Evolutionary conservation across 768 basidiomycete genomes (phyloP), one percentile per base, ranked within the genome.

Genomic region (Termitomyces bulborhizus): DNA sequence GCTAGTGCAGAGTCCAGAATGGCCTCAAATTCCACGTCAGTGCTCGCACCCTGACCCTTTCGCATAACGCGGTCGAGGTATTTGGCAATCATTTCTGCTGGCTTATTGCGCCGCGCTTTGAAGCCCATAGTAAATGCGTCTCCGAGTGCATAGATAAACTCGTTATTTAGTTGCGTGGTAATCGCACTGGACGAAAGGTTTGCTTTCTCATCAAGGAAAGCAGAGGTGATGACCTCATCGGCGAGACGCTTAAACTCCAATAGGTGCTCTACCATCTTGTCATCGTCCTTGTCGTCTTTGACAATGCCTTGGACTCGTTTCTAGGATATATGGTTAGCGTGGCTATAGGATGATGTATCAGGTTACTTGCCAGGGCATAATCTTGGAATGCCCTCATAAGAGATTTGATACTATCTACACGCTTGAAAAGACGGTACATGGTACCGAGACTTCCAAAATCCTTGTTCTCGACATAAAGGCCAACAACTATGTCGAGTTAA

Each of bases 71-170:
- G 79, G 69, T 98, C 95, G 46, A 98, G 75, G 67, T 93, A 83
- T 66, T 90, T 93, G 15, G 97, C 97, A 52, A 95, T 87, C 82
- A 93, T 85, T 69, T 96, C 93, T 0, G 94, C 93, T 6, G 93
- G 92, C 64, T 90, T 93, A 64, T 83, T 86, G 29, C 84, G 79
- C 42, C 87, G 81, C 2, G 80, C 76, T 66, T 85, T 85, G 74
- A 94, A 93, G 24, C 87, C 90, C 29, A 63, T 71, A 3, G 77
- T 69, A 68, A 95, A 94, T 0, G 87, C 87, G 53, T 90, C 87
- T 1, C 73, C 73, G 11, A 88, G 72, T 1, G 88, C 87, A 57
- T 90, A 87, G 4, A 73, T 60, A 65, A 90, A 90, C 4, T 82
- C 77, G 48, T 76, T 67, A 64, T 83, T 80, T 1, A 77, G 70